Base-by-base conservation (phyloP, 2,329 filamentous ascomycete genomes). In the Simplicillium aogashimaense region DNA sequence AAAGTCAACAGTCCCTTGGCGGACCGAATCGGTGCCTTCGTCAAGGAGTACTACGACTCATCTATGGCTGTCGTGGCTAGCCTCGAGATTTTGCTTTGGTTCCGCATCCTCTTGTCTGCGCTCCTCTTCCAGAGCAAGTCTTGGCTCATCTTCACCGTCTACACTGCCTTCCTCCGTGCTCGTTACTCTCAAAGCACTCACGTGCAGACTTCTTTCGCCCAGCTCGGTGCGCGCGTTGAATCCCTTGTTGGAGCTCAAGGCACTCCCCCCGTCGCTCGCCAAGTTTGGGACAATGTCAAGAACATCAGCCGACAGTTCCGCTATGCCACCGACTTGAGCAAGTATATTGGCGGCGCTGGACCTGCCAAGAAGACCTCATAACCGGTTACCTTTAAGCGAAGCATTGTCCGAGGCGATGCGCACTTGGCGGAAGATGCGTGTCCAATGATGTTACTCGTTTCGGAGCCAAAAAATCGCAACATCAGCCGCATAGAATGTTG, bases 11-110 rank as follows among this genome's bases (percentile, higher is more conserved):
- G 71, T 61, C 78, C 80, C 34, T 65, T 88, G 42, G 81, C 85
- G 40, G 88, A 95, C 46, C 76, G 73, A 51, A 95, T 98, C 61
- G 88, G 88, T 52, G 75, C 74, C 54, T 98, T 98, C 56, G 88
- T 98, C 62, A 97, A 97, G 79, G 79, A 88, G 60, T 95, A 97
- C 76, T 98, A 98, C 60, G 92, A 98, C 61, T 69, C 78, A 45
- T 94, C 87, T 64, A 98, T 98, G 92, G 86, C 84, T 43, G 70
- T 97, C 45, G 92, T 98, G 28, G 84, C 90, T 30, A 70, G 73
- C 36, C 84, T 98, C 43, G 92, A 98, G 69, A 86, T 97, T 50
- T 66, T 76, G 32, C 78, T 97, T 44, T 94, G 89, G 81, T 69
- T 84, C 63, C 87, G 92, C 55, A 69, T 98, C 41, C 57, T 94